A percentile compares a stretch with the other conserved stretches of the same genome.
phyloP scores from a whole-genome alignment of 2,329 filamentous ascomycete species.

The Phaeoacremonium minimum region DNA sequence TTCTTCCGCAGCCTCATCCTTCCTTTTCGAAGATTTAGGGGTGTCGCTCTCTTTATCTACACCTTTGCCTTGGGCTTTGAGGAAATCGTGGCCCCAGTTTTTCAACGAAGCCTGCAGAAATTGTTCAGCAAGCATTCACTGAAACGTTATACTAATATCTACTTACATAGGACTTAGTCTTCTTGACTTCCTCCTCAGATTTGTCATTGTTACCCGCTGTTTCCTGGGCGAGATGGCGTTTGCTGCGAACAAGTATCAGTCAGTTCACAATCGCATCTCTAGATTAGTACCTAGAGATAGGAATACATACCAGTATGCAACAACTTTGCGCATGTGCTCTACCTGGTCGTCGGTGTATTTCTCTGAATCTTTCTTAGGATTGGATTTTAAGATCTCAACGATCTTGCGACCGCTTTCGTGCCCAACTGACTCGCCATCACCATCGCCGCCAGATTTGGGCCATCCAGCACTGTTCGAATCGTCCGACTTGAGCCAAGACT shows the following conservation, averaged over 20 bases:
- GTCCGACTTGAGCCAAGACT: conserved; percentile 56
- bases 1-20: conserved; percentile 2
- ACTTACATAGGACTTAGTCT: conserved; percentile 42
- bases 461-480: conserved; percentile 56
- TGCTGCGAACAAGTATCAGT: conserved; percentile 34
- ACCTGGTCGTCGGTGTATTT: conserved; percentile 53
- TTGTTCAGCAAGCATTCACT: neutral
- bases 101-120: conserved; percentile 47
- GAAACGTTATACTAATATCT: neutral
- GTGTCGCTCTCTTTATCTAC: no score
- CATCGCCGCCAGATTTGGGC: conserved; percentile 50
- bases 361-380: conserved; percentile 50
- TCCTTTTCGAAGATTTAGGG: conserved; percentile 6
- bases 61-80: conserved; percentile 30
- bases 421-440: conserved; percentile 56
- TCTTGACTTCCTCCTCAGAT: conserved; percentile 33
- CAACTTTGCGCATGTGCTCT: conserved; percentile 58
- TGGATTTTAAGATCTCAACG: conserved; percentile 57
- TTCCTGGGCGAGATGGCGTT: conserved; percentile 63
- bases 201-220: conserved; percentile 52
- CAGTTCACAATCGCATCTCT: neutral
- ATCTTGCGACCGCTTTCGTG: conserved; percentile 62
- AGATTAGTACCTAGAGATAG: no score
- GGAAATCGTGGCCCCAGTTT: conserved; percentile 56
- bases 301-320: conserved; percentile 48